These are phyloP conservation scores for Leccinum aurantiacum DNA, from an alignment of 768 basidiomycete species.

Conservation along the genomic window DNA sequence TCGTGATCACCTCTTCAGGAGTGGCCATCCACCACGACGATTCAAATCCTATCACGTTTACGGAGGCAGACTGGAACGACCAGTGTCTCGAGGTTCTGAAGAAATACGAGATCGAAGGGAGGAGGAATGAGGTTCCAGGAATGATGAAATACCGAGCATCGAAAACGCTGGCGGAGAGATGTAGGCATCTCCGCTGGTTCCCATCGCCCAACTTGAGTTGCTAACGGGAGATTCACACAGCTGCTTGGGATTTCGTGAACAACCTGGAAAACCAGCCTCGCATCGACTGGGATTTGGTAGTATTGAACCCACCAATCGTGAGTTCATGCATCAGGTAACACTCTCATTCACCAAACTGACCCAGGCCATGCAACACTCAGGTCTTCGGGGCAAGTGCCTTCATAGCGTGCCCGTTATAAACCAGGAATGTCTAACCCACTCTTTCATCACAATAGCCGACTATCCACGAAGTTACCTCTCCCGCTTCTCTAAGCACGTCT, in stretches of 20 bases:
- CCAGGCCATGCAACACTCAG: conserved; percentile 24
- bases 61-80: conserved; percentile 47
- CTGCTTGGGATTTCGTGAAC: conserved; percentile 32
- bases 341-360: background rate
- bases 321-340: conserved; percentile 5
- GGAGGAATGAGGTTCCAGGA: conserved; percentile 34
- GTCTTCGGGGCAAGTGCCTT: too few species aligned
- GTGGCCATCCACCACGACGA: conserved; percentile 43
- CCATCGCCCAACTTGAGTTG: too few species aligned
- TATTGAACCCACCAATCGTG: conserved; percentile 36
- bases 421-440: background rate
- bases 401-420: too few species aligned
- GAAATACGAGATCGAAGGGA: conserved; percentile 49
- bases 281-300: too few species aligned
- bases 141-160: conserved; percentile 53
- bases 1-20: conserved; percentile 8
- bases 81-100: conserved; percentile 37
- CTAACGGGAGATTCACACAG: too few species aligned
- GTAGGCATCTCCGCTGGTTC: too few species aligned
- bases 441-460: conserved; percentile 1
- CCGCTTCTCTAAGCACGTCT: too few species aligned
- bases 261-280: conserved; percentile 25
- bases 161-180: conserved; percentile 65
- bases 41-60: conserved; percentile 34
- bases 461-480: too few species aligned